Conservation (phyloP, 1,284 basidiomycete species). For the Cryptococcus sp. region DNA sequence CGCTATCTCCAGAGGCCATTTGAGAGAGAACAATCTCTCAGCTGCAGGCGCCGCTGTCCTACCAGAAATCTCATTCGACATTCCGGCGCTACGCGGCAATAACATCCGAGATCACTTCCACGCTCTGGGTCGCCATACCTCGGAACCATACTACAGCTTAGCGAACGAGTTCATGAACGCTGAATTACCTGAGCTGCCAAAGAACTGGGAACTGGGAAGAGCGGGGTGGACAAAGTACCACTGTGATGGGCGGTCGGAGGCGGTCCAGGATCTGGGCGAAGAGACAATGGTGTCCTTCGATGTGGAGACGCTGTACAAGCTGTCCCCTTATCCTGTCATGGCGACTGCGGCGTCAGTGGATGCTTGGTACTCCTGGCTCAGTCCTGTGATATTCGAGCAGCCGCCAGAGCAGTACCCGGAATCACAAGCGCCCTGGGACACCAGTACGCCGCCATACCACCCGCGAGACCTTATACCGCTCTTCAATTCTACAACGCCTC, state of each 20-base stretch:
- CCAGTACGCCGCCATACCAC: conserved; percentile 20
- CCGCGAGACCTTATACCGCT: conserved; percentile 48
- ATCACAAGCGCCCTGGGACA: conserved; percentile 35
- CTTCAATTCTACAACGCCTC: conserved; percentile 50
- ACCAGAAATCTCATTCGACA: conserved; percentile 73
- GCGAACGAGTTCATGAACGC: conserved; percentile 65
- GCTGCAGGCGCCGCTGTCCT: conserved; percentile 77
- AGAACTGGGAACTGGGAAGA: conserved; percentile 68
- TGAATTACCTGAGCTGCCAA: conserved; percentile 63
- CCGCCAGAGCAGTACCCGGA: conserved; percentile 24
- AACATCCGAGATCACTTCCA: conserved; percentile 90
- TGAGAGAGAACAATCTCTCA: conserved; percentile 75
- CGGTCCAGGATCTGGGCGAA: conserved; percentile 59
- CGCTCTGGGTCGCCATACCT: conserved; percentile 68
- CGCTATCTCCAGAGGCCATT: conserved; percentile 76
- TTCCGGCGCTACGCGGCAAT: conserved; percentile 80
- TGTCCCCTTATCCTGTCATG: conserved; percentile 82
- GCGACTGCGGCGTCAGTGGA: conserved; percentile 81
- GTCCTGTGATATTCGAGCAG: conserved; percentile 78
- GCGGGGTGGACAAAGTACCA: conserved; percentile 92
- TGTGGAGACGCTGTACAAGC: conserved; percentile 86
- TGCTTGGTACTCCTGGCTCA: conserved; percentile 96
- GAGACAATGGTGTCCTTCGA: conserved; percentile 79
- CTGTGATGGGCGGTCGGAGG: conserved; percentile 38
- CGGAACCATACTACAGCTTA: conserved; percentile 80